Evolutionary conservation across 2,329 filamentous ascomycete genomes (phyloP), one percentile per base, ranked within the genome.

Genomic region (Trichothecium roseum): DNA sequence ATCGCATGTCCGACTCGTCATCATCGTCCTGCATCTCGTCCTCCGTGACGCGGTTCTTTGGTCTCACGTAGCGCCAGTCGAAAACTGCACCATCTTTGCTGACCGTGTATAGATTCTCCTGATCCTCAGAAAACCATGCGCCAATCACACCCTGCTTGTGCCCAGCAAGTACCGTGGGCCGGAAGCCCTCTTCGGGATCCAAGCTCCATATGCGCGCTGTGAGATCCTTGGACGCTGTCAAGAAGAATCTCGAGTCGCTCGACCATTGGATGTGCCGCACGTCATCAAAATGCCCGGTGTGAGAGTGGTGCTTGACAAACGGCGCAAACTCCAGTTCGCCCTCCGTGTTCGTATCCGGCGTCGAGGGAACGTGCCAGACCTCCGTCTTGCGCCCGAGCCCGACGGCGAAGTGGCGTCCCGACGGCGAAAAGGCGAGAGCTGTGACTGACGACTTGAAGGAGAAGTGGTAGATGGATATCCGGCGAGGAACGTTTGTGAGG

Each of bases 81-180:
- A 96, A 96, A 1, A 96, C 72, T 3, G 91, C 88, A n/a, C 91
- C 93, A 56, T 98, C 93, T 56, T 93, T 93, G 60, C 89, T 95
- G 44, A 94, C 78, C 0, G 91, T 96, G 55, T 91, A 98, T 36
- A 98, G 94, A 33, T 77, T 85, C 61, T 98, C 93, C 55, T 98
- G 91, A 47, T 94, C 80, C 42, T 82, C 79, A 1, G 88, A 93
- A 54, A 98, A 98, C 78, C 87, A 98, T n/a, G 88, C 88, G n/a
- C 82, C 85, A 37, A 93, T 72, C 3, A 98, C 84, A 13, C 75
- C 81, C 57, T 95, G 87, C 54, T 87, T 80, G 60, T 98, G 93
- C 2, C 91, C 91, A 4, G 86, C 81, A 42, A 98, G 64, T 13
- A 88, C 85, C 2, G 91, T 98, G 1, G 89, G 87, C 34, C 78